Conservation (phyloP, 108 stramenopile genomes). For the Fragilariopsis cylindrus region DNA sequence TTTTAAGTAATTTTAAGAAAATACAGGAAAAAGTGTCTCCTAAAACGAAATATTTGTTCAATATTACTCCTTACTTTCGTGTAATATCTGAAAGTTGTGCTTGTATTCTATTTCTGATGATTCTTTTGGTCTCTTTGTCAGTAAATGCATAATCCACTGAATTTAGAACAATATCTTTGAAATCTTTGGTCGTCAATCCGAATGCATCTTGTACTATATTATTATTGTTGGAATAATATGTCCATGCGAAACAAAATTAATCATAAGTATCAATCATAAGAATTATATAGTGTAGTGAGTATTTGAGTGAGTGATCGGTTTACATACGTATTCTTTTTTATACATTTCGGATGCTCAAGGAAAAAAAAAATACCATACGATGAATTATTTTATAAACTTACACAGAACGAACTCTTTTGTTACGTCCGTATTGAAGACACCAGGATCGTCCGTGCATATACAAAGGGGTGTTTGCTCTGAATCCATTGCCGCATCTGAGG, state of each 20-base stretch:
- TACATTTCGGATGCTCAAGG: too few species aligned
- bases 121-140: conserved; percentile 27
- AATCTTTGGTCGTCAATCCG: conserved; percentile 20
- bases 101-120: conserved; percentile 16
- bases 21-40: too few species aligned
- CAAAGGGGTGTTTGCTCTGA: conserved; percentile 39
- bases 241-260: background rate
- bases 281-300: background rate
- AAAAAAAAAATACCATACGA: background rate
- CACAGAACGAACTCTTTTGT: conserved; percentile 57
- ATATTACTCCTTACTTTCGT: too few species aligned
- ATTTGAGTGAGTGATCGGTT: background rate
- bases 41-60: too few species aligned
- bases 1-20: background rate
- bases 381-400: background rate
- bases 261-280: background rate
- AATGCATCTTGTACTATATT: conserved; percentile 36
- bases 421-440: conserved; percentile 64
- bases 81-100: background rate
- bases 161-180: conserved; percentile 36
- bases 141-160: conserved; percentile 61
- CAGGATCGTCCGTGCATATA: conserved; percentile 77
- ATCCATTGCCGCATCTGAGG: conserved; percentile 54
- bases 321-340: background rate
- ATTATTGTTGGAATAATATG: background rate